A percentile compares a stretch with the other conserved stretches of the same genome.
Evolutionary conservation across 345 rosid genomes (phyloP).

Genomic region (Corchorus olitorius): DNA sequence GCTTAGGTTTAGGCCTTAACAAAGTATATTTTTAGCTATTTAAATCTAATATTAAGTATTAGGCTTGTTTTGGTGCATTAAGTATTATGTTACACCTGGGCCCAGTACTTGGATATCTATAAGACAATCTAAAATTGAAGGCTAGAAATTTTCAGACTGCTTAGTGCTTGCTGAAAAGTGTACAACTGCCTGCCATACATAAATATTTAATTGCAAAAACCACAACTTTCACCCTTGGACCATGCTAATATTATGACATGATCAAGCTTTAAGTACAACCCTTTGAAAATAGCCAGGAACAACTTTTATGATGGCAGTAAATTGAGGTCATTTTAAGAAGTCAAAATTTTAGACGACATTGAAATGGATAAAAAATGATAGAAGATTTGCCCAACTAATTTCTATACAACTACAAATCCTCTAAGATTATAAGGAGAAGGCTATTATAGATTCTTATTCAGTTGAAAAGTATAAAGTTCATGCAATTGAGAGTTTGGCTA

Average conservation of each 20-base stretch:
- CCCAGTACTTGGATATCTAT: neutral
- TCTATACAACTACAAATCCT: neutral
- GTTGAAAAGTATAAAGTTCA: constrained; percentile 3
- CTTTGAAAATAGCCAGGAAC: neutral
- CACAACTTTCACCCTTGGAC: constrained; percentile 2
- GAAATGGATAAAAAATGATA: neutral
- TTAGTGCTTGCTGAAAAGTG: neutral
- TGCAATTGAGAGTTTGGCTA: neutral
- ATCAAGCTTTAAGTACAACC: neutral
- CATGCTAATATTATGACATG: neutral
- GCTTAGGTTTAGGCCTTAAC: neutral
- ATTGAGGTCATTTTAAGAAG: neutral
- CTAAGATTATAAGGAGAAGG: neutral
- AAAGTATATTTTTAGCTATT: too few species aligned
- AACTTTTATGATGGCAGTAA: neutral
- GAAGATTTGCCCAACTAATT: neutral
- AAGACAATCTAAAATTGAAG: neutral
- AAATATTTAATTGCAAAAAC: neutral
- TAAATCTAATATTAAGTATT: neutral
- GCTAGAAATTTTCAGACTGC: neutral
- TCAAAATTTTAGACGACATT: neutral
- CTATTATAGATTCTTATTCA: neutral
- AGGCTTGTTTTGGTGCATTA: neutral
- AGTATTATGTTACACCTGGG: neutral
- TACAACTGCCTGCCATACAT: neutral